These are phyloP conservation scores for Suillus tomentosus DNA, from an alignment of 768 basidiomycete genomes.

Conservation along the genomic window DNA sequence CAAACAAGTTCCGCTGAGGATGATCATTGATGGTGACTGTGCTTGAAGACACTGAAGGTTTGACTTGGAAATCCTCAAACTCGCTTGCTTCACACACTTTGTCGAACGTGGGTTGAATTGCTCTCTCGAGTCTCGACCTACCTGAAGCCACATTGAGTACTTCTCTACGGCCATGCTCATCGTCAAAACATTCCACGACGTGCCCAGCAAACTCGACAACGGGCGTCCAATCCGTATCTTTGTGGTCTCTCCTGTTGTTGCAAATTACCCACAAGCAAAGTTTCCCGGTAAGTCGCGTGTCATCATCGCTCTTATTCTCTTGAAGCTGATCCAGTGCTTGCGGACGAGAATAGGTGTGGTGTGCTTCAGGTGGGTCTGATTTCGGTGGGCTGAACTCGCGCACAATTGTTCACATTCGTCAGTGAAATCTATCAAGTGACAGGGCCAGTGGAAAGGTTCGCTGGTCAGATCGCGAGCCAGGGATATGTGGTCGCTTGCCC, in stretches of 20 bases:
- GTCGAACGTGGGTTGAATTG: background rate
- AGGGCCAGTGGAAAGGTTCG: conserved; percentile 94
- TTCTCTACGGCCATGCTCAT: conserved; percentile 64
- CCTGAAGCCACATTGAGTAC: background rate
- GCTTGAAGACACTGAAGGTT: background rate
- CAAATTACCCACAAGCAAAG: conserved; percentile 85
- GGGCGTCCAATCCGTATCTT: conserved; percentile 77
- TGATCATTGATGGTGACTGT: background rate
- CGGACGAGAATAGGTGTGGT: conserved; percentile 58
- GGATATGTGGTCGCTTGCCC: conserved; percentile 85
- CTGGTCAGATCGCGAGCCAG: conserved; percentile 84
- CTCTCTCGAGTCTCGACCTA: background rate
- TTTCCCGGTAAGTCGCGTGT: conserved; percentile 66
- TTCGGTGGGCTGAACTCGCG: background rate
- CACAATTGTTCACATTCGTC: conserved; percentile 7
- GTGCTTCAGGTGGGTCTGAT: conserved; percentile 63
- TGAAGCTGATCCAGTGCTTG: conserved; percentile 2
- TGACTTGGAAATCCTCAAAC: background rate
- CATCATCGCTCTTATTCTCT: background rate
- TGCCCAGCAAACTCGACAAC: conserved; percentile 66
- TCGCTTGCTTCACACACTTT: conserved; percentile 3
- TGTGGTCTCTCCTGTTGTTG: conserved; percentile 76
- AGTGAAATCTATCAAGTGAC: conserved; percentile 97
- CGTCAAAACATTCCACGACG: conserved; percentile 74
- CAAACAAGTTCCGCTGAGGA: background rate